These are phyloP conservation scores for Phytophthora cajani DNA, from an alignment of 352 stramenopile genomes.

Conservation along the genomic window DNA sequence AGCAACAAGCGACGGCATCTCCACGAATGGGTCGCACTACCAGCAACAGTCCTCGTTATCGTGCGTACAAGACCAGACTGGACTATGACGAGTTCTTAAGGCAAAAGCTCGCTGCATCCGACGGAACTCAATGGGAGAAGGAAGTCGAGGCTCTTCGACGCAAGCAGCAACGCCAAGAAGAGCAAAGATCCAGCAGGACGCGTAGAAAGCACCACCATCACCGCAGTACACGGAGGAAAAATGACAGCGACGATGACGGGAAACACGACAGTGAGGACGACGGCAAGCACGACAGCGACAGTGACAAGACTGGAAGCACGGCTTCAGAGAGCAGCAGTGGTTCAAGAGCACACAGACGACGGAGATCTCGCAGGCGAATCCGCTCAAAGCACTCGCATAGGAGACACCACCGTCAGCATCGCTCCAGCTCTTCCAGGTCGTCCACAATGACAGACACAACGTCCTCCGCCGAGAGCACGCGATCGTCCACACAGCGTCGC, in stretches of 20 bases:
- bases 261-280: constrained; percentile 28
- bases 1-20: constrained; percentile 2
- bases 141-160: constrained; percentile 30
- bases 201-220: constrained; percentile 4
- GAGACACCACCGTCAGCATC: constrained; percentile 5
- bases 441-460: constrained; percentile 26
- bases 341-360: constrained; percentile 3
- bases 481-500: neutral
- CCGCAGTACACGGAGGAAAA: neutral
- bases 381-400: constrained; percentile 6
- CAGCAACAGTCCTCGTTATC: constrained; percentile 36
- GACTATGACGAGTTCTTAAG: constrained; percentile 65
- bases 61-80: constrained; percentile 37
- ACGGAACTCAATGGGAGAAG: constrained; percentile 30
- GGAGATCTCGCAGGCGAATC: constrained; percentile 10
- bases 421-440: constrained; percentile 16
- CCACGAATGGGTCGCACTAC: neutral
- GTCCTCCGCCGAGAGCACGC: constrained; percentile 24
- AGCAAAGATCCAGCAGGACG: constrained; percentile 10
- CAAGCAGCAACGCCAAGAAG: constrained; percentile 22
- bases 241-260: constrained; percentile 20
- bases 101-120: constrained; percentile 13
- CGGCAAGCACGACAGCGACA: constrained; percentile 19
- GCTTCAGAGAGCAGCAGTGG: constrained; percentile 10
- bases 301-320: constrained; percentile 12